Evolutionary conservation across 495 filamentous ascomycete genomes (phyloP), one percentile per base, ranked within the genome.

Genomic region (Talaromyces proteolyticus): DNA sequence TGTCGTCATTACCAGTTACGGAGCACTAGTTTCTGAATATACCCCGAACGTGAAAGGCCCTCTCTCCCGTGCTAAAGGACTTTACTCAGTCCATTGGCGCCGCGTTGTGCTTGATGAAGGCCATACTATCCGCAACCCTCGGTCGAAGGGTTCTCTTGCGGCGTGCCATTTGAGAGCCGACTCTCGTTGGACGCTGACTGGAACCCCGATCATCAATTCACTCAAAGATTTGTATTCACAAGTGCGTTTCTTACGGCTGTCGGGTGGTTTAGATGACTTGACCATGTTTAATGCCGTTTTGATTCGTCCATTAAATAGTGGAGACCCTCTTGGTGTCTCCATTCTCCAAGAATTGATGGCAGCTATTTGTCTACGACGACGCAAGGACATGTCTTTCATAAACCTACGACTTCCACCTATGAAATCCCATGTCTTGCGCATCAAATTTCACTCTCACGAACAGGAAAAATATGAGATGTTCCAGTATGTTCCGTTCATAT

Each of bases 381-480:
- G 84, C 55, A 96, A 96, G 65, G 84, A 91, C 47, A 95, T 96
- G 91, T 76, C 76, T 8, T 95, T 95, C 53, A 75, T 96, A 40
- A 88, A 96, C 54, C 68, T 96, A 11, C 83, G 83, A 44, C 76
- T 96, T 1, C 91, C 91, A 0, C 68, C 82, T 8, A 78, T 93
- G 51, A 85, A 82, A 0, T 90, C 91, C 58, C 91, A 87, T 48
- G 72, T 93, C n/a, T 82, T 92, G 58, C 78, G 78, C 6, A 80
- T 96, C 54, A 76, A 82, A 21, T 91, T 95, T 61, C 77, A 82
- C 36, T 61, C 77, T 0, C 84, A 92, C 43, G 91, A 96, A 61
- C 68, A 77, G 52, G 79, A 84, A 57, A 91, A 87, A 69, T 96
- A 96, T 57, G 79, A 87, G 7, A 83, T 84, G 37, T 75, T 96